Base-by-base conservation (phyloP, 352 stramenopile species). In the Phytophthora tubulina region DNA sequence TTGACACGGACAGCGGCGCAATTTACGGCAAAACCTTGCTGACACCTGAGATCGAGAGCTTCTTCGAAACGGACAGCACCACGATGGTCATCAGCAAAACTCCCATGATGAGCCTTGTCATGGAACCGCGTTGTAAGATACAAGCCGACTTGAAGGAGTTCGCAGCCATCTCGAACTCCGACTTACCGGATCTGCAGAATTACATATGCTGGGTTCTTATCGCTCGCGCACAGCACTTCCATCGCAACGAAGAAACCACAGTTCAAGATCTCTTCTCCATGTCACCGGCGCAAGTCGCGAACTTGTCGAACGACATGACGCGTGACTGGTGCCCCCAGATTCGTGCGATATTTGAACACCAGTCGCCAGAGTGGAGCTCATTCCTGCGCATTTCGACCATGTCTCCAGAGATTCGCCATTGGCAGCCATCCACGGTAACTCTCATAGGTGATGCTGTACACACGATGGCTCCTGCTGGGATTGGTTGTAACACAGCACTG, bases 21-120 rank as follows among this genome's bases (percentile, higher is more conserved):
- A 90, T 92, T 60, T 92, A 92, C 70, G 85, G 85, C 44, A 92
- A 91, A 69, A 91, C 85, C 6, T 70, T 75, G 1, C 54, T 90
- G 30, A 82, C 81, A 1, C 73, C 81, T 0, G 81, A 85, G 55
- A 75, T 92, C 21, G 79, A 88, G 44, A 65, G 55, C 62, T 81
- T 79, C 54, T 82, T 90, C 31, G 62, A 85, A 13, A 77, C 73
- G 0, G 69, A 79, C n/a, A 70, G 71, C 54, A 92, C 75, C 21
- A 91, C 82, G 0, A 69, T 90, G 55, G 61, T 88, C 15, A 73
- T 78, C 41, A 79, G 73, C 50, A 63, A 82, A 13, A 48, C 75
- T 14, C 85, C 82, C 1, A 75, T 65, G 50, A 88, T 90, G 77
- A 78, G 81, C 48, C 73, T 92, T 0, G 68, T 92, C 9, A 85